Conservation (phyloP, 208 protist genomes). For the Trichomonas tenax region DNA sequence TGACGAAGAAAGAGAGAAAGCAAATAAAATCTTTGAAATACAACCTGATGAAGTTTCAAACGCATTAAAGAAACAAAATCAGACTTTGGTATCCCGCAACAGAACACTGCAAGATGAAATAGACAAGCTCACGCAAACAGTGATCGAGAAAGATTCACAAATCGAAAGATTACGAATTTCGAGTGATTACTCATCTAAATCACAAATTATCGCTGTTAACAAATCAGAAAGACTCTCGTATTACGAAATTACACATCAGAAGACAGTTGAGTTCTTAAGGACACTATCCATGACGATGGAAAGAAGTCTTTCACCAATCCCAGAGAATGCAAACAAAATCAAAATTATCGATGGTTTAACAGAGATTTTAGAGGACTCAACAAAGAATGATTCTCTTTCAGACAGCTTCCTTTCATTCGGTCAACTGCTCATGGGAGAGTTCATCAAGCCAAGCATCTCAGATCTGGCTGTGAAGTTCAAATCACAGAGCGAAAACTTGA, state of each 20-base stretch:
- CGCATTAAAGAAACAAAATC: not conserved
- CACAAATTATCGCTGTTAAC: not conserved
- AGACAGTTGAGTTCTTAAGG: not conserved
- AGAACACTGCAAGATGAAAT: not conserved
- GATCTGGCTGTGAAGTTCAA: not conserved
- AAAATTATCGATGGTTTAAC: not conserved
- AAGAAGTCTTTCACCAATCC: not conserved
- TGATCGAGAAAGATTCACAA: not conserved
- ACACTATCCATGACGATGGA: not conserved
- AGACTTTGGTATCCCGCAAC: not conserved
- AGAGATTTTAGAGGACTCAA: not conserved
- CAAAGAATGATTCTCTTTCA: not conserved
- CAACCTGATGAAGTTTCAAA: not conserved
- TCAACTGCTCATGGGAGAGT: not conserved
- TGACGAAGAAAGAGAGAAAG: not conserved
- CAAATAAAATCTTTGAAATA: not conserved
- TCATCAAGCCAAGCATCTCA: not conserved
- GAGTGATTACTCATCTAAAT: not conserved
- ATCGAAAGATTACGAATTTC: not conserved
- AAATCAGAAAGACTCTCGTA: not conserved
- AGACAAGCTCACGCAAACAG: not conserved
- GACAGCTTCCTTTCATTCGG: not conserved
- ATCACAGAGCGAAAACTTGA: not conserved
- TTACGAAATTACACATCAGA: not conserved
- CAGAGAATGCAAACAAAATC: not conserved